Percentiles rank a stretch among this genome's conserved stretches.
phyloP scores from a whole-genome alignment of 169 alveolate genomes.

The Besnoitia besnoiti region DNA sequence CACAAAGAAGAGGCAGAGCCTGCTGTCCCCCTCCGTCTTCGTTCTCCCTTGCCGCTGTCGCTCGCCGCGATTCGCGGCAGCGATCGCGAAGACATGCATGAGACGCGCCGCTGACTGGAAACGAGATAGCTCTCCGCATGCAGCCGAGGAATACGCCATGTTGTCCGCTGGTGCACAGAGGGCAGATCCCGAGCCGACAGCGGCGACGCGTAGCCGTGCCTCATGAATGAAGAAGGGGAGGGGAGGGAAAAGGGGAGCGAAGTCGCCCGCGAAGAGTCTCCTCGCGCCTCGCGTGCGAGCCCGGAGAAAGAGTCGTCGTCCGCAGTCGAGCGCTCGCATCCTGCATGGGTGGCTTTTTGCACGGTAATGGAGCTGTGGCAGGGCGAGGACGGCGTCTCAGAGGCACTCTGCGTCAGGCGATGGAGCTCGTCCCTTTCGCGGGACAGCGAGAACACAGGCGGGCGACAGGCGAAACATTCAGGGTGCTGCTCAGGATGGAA shows the following conservation, averaged over 20 bases:
- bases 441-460: neutral
- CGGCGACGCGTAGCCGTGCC: too few species aligned
- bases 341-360: too few species aligned
- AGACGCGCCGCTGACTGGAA: neutral
- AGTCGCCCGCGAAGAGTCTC: neutral
- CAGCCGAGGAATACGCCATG: neutral
- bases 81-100: neutral
- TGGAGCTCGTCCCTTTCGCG: too few species aligned
- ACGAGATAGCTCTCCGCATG: neutral
- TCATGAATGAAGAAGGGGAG: neutral
- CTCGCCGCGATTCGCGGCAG: neutral
- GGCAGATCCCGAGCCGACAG: neutral
- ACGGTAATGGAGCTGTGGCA: too few species aligned
- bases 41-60: neutral
- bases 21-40: neutral
- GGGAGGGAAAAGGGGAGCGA: neutral
- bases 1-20: neutral
- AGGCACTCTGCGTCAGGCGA: too few species aligned
- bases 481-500: neutral
- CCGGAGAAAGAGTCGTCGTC: neutral
- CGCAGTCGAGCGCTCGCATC: too few species aligned
- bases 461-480: neutral
- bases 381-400: too few species aligned
- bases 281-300: neutral
- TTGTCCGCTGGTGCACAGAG: neutral